These are phyloP conservation scores for Microstroma glucosiphilum DNA, from an alignment of 1,284 basidiomycete species.

Conservation along the genomic window DNA sequence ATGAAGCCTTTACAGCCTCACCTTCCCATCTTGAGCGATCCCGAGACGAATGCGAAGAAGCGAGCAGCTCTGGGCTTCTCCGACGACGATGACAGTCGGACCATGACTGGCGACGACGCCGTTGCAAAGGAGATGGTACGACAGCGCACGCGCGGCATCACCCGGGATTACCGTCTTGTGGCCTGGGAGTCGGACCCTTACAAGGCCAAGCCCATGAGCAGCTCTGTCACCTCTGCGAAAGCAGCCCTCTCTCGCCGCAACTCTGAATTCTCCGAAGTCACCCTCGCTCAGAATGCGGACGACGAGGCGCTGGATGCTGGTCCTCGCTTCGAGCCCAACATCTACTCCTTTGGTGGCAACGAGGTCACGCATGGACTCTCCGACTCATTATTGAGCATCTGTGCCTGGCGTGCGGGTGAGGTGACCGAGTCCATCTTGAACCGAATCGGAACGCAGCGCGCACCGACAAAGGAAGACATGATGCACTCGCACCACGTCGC, in stretches of 20 bases:
- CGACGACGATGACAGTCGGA: conserved; percentile 22
- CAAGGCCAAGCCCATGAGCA: not conserved
- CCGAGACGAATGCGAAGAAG: conserved; percentile 15
- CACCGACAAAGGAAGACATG: too few relatives aligned
- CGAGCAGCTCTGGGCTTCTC: conserved; percentile 11
- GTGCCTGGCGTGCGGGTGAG: conserved; percentile 43
- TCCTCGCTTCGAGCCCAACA: conserved; percentile 17
- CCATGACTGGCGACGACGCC: conserved; percentile 16
- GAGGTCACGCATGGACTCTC: conserved; percentile 45
- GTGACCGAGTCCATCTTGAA: conserved; percentile 29
- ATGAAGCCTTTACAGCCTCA: conserved; percentile 27
- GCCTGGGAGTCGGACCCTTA: conserved; percentile 15
- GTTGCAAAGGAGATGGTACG: conserved; percentile 33
- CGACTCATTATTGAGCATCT: conserved; percentile 43
- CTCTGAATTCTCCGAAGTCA: not conserved
- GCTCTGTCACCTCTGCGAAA: not conserved
- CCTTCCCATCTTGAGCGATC: conserved; percentile 32
- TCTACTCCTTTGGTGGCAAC: conserved; percentile 48
- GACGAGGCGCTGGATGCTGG: not conserved
- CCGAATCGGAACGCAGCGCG: conserved; percentile 5
- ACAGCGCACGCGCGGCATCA: conserved; percentile 37
- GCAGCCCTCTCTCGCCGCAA: conserved; percentile 2
- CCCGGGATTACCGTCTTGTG: conserved; percentile 46
- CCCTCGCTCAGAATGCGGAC: not conserved
- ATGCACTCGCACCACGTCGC: too few relatives aligned